These are phyloP conservation scores for Marasmius fiardii DNA, from an alignment of 1,284 basidiomycete species.

Conservation along the genomic window DNA sequence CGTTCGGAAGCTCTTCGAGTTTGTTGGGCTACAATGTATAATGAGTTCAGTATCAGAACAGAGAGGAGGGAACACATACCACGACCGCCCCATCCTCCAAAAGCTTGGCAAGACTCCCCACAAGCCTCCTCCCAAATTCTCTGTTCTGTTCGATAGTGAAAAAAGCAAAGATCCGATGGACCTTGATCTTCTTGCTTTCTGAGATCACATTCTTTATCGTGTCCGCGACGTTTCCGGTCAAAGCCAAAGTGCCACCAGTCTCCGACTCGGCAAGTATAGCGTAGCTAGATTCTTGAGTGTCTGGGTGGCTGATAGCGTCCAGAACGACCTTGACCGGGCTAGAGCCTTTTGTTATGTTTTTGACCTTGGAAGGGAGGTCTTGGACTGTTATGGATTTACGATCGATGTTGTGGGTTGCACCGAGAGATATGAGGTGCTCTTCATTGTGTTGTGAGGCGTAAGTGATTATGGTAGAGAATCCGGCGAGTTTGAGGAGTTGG, in stretches of 20 bases:
- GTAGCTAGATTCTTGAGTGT: conserved; percentile 1
- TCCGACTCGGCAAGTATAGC: not conserved
- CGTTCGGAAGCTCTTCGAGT: conserved; percentile 7
- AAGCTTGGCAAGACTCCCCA: not conserved
- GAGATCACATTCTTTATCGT: not conserved
- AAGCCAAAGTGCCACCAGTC: conserved; percentile 3
- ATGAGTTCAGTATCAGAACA: not conserved
- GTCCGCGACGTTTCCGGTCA: not conserved
- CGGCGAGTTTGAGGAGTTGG: not conserved
- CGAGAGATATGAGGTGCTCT: not conserved
- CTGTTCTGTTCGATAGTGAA: too few species aligned
- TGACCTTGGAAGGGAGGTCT: conserved; percentile 6
- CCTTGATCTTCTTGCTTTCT: conserved; percentile 5
- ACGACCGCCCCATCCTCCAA: conserved; percentile 3
- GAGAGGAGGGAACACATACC: not conserved
- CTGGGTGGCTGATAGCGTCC: conserved; percentile 3
- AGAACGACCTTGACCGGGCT: conserved; percentile 1
- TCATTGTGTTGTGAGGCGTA: not conserved
- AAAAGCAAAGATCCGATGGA: conserved; percentile 5
- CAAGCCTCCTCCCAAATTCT: conserved; percentile 2
- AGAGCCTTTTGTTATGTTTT: not conserved
- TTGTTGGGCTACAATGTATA: not conserved
- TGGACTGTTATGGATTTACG: not conserved
- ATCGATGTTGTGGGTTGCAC: not conserved
- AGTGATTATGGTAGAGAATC: conserved; percentile 1